Base-by-base conservation (phyloP, 2,329 filamentous ascomycete genomes). In the Microdochium trichocladiopsis region DNA sequence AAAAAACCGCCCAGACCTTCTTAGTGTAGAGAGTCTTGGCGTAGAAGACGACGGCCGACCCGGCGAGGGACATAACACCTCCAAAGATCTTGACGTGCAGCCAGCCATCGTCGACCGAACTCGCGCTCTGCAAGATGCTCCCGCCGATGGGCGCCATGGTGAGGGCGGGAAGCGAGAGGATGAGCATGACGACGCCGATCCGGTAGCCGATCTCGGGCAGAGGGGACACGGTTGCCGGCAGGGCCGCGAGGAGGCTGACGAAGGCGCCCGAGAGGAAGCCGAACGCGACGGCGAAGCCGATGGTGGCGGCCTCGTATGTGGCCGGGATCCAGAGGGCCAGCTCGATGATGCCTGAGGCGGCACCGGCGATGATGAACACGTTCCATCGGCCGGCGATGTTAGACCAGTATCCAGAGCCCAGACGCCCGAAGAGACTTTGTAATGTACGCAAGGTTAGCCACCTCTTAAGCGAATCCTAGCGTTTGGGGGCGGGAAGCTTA, bases 91-190 rank as follows among this genome's bases (percentile, higher is more conserved):
- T 49, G 23, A 49, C 18, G 23, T 33, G 23, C 18, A 49, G 22
- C 48, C 48, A 49, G 28, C 48, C 48, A 10, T 49, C 48, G 23
- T 24, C 48, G 33, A 37, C 12, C 33, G 33, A 37, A n/a, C 33
- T 16, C 25, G 48, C 23, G n/a, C 48, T 49, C 25, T 49, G 48
- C 10, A 49, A 18, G 25, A 49, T 49, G 22, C 18, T 9, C 25
- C 48, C 48, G n/a, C 48, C 48, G 25, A 49, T 33, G 28, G 48
- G 48, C 48, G 23, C 48, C 48, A 49, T 49, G 48, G 48, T 33
- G 48, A 49, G 48, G 10, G 48, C 48, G 25, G 48, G 48, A 18
- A 49, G 11, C 10, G 48, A 5, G 48, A 49, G 23, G 25, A 33
- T 12, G 48, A 49, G 48, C 23, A 49, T 25, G 48, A 49, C 48